Base-by-base conservation (phyloP, 305 asterid species). In the Lippia alba region DNA sequence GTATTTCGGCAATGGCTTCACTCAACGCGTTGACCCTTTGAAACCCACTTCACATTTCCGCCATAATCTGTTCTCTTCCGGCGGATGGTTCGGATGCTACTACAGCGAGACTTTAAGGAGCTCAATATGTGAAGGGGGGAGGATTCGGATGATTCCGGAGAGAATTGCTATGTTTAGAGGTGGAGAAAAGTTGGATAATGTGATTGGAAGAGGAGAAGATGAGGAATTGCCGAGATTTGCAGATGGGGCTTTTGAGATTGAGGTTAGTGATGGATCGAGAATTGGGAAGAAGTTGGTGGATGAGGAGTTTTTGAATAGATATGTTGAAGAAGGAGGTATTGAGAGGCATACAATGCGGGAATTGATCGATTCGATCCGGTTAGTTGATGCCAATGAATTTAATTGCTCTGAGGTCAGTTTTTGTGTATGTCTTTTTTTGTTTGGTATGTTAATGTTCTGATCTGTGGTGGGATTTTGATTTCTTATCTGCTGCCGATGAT, bases 1-100 rank as follows among this genome's bases (percentile, higher is more conserved):
- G 0, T 91, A 83, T 77, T 94, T 94, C 72, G 99, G 99, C 0
- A 91, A 91, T 76, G 97, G 99, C 3, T 94, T 78, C 80, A 83
- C 89, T 54, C 74, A 69, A 2, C 80, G 78, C 1, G 72, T 83
- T 46, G 94, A 87, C 15, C 80, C 82, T 8, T 66, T 88, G 46
- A 70, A 57, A 14, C 72, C 86, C 54, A 39, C 74, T 4, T 33
- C 84, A 16, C 84, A 63, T 8, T 18, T 59, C 51, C 79, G 30
- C 68, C 83, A 84, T 68, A 81, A 78, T 50, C n/a, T 58, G 60
- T 9, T 12, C 0, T 73, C 78, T 67, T 49, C 73, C 9, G 83
- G 61, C 8, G 66, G 0, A 97, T 94, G 99, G 99, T 94, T 94
- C 76, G 69, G 94, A 76, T 94, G 97, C 41, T 83, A 71, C 14